Base-by-base conservation (phyloP, 495 filamentous ascomycete genomes). In the Cercophora scortea region DNA sequence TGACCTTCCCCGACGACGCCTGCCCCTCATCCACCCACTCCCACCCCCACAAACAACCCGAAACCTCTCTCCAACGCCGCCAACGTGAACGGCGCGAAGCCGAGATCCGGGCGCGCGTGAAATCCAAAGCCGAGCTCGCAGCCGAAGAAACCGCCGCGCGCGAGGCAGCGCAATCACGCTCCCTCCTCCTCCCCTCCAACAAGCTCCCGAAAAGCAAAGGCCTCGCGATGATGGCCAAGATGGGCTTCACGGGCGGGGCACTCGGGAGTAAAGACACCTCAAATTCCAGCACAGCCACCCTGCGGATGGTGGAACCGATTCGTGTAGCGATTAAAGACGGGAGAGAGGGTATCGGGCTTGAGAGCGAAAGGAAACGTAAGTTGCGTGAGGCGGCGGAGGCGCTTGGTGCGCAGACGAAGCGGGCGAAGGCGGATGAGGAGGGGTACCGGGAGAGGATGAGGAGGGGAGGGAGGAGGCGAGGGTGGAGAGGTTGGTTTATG, bases 151-250 rank as follows among this genome's bases (percentile, higher is more conserved):
- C 74, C 19, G 75, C 75, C 38, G 80, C 77, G 19, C 86, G 89
- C 42, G 90, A 97, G 65, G 79, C 75, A 41, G 89, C 85, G 5
- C 78, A 95, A 13, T 72, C 81, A 2, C 84, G 71, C 12, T 85
- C 84, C n/a, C 74, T 96, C 25, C 71, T 88, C 13, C 54, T 56
- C 8, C 46, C 32, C 32, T 7, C 16, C 51, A 38, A n/a, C 7
- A 19, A 45, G 17, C 49, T 38, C 39, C 50, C 54, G 4, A 51
- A 75, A 47, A 86, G 78, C 69, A 98, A 96, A 66, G 93, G 93
- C 3, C 82, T 90, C 50, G 76, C 87, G 52, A 95, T 98, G 90
- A 93, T 98, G 91, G 83, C 88, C n/a, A 90, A 86, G 67, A 85
- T 98, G 73, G 93, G 93, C 7, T 98, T 91, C 70, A 86, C 86